Percentiles rank a stretch among this genome's conserved stretches.
Evolutionary conservation across 2,329 filamentous ascomycete species (phyloP).

Genomic region (Talaromyces amestolkiae): DNA sequence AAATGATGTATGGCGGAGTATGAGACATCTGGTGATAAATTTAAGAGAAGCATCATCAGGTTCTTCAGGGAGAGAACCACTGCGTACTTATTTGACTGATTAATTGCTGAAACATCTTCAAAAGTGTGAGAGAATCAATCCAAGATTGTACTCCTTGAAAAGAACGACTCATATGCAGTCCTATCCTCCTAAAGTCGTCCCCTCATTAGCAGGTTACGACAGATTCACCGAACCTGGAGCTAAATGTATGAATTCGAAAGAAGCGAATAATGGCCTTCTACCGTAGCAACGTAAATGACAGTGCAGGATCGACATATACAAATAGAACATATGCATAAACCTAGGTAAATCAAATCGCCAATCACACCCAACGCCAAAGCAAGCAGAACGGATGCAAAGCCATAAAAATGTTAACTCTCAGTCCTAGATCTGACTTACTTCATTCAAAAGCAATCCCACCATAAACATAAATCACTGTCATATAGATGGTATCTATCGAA

Average conservation of each 20-base stretch:
- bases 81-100: no score
- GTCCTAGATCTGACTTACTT: background rate
- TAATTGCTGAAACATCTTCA: no score
- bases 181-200: no score
- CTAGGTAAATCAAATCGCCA: background rate
- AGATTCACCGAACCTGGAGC: no score
- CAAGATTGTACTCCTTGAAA: no score
- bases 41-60: background rate
- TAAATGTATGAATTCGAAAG: no score
- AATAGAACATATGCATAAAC: conserved; percentile 1
- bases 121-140: no score
- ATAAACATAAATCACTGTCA: background rate
- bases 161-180: no score
- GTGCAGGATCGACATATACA: background rate
- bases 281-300: background rate
- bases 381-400: background rate
- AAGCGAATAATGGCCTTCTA: no score
- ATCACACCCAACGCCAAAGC: conserved; percentile 11
- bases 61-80: background rate
- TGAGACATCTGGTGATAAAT: no score
- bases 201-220: no score
- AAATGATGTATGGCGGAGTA: background rate
- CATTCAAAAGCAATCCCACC: background rate
- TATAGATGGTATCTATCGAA: background rate
- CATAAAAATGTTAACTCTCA: no score